phyloP scores from a whole-genome alignment of 345 rosid species.

The Pugionium dolabratum region DNA sequence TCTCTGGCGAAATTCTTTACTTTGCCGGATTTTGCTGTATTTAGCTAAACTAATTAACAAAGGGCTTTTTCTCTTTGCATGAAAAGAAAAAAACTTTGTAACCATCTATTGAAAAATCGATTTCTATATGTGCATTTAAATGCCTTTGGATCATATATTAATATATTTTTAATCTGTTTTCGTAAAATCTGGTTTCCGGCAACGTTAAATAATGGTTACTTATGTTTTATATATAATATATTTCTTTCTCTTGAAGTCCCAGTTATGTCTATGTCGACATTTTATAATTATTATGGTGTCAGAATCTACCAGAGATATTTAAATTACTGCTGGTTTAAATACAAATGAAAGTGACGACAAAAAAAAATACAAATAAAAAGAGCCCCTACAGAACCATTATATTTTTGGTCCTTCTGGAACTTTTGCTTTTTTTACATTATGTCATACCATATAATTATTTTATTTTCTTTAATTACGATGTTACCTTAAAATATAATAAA shows the following conservation, averaged over 20 bases:
- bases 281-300: slow-evolving; percentile 35
- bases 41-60: not conserved
- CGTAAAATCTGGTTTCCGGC: too few relatives aligned
- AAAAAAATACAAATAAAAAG: slow-evolving; percentile 26
- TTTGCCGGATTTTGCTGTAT: slow-evolving; percentile 25
- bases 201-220: not conserved
- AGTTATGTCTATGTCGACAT: slow-evolving; percentile 36
- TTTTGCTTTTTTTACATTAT: slow-evolving; percentile 26
- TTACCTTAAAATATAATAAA: slow-evolving; percentile 3
- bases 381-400: slow-evolving; percentile 26
- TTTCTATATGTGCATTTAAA: too few relatives aligned
- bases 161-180: too few relatives aligned
- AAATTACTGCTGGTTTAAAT: slow-evolving; percentile 23
- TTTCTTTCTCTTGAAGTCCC: slow-evolving; percentile 25
- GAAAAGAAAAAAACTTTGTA: not conserved
- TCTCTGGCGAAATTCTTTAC: slow-evolving; percentile 19
- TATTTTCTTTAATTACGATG: slow-evolving; percentile 9
- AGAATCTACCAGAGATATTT: slow-evolving; percentile 27
- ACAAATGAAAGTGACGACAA: too few relatives aligned
- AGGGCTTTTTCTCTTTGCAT: not conserved
- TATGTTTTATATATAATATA: not conserved
- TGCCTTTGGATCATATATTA: too few relatives aligned
- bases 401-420: slow-evolving; percentile 28
- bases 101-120: too few relatives aligned
- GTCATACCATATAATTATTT: slow-evolving; percentile 17